phyloP scores from a whole-genome alignment of 306 rosid species.

The Malus asiatica region DNA sequence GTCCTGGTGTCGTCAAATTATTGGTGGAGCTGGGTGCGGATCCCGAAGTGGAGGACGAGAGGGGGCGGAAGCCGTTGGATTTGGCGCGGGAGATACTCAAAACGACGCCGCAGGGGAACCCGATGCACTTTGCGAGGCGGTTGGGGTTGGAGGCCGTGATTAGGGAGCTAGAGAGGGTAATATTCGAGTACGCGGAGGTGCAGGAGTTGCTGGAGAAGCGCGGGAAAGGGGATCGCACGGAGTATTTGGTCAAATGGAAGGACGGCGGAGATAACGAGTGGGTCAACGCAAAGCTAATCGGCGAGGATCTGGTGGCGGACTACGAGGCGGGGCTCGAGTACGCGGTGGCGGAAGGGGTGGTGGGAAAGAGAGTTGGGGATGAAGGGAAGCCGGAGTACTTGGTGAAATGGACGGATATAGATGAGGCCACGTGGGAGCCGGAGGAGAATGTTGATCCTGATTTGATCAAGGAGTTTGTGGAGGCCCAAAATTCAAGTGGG shows the following conservation, averaged over 20 bases:
- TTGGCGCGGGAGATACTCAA: conserved; percentile 51
- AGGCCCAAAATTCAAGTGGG: conserved; percentile 13
- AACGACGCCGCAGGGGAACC: conserved; percentile 70
- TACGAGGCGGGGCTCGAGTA: conserved; percentile 80
- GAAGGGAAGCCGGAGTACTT: conserved; percentile 55
- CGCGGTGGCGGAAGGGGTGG: conserved; percentile 76
- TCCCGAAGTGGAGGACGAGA: conserved; percentile 46
- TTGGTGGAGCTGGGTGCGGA: conserved; percentile 51
- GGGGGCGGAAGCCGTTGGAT: conserved; percentile 54
- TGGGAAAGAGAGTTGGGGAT: conserved; percentile 59
- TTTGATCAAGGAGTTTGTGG: conserved; percentile 40
- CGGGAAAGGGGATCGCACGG: conserved; percentile 66
- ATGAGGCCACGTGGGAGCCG: conserved; percentile 92
- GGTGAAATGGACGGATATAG: conserved; percentile 77
- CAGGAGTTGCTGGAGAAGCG: conserved; percentile 59
- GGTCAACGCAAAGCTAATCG: conserved; percentile 59
- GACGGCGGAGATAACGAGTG: conserved; percentile 72
- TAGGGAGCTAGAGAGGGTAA: conserved; percentile 41
- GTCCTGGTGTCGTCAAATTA: conserved; percentile 52
- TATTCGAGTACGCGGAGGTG: conserved; percentile 78
- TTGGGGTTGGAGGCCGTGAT: conserved; percentile 54
- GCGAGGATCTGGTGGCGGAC: conserved; percentile 64
- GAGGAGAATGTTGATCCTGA: conserved; percentile 64
- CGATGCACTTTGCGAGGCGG: conserved; percentile 61
- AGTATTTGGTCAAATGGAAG: conserved; percentile 76